Percentiles rank a stretch among this genome's conserved stretches.
Evolutionary conservation across 495 filamentous ascomycete genomes (phyloP).

Genomic region (Hyphodiscus hymeniophilus): DNA sequence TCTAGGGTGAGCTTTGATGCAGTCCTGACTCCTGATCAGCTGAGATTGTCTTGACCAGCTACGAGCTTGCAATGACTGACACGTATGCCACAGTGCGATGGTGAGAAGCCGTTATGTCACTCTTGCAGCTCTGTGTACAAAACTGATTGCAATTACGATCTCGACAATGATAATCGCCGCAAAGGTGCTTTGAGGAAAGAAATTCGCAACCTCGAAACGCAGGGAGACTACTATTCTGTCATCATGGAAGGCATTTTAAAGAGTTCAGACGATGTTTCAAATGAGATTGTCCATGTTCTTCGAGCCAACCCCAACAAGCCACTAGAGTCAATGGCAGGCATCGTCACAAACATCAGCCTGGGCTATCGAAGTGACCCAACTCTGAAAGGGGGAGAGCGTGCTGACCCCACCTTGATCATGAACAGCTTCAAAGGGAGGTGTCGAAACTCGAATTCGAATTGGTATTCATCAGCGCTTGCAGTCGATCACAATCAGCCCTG

Average conservation of each 20-base stretch:
- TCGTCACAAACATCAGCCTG: slow-evolving; percentile 2
- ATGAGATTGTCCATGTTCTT: slow-evolving; percentile 33
- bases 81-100: slow-evolving; percentile 34
- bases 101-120: slow-evolving; percentile 32
- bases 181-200: slow-evolving; percentile 33
- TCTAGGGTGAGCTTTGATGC: slow-evolving; percentile 31
- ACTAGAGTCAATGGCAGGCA: slow-evolving; percentile 29
- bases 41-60: background rate
- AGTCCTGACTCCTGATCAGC: background rate
- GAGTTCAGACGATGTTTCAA: slow-evolving; percentile 31
- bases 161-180: slow-evolving; percentile 32
- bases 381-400: slow-evolving; percentile 26
- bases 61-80: background rate
- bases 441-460: too few relatives aligned
- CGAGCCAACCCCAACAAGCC: slow-evolving; percentile 24
- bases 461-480: background rate
- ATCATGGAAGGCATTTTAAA: slow-evolving; percentile 27
- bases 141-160: slow-evolving; percentile 36
- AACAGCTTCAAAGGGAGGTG: too few relatives aligned
- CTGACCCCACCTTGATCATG: slow-evolving; percentile 25
- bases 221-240: slow-evolving; percentile 27
- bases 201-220: slow-evolving; percentile 24
- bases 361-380: slow-evolving; percentile 17
- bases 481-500: slow-evolving; percentile 28
- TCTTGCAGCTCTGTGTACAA: slow-evolving; percentile 38